Percentiles rank a stretch among this genome's conserved stretches.
Evolutionary conservation across 2,329 filamentous ascomycete genomes (phyloP).

Genomic region (Coniosporium tulheliwenetii): DNA sequence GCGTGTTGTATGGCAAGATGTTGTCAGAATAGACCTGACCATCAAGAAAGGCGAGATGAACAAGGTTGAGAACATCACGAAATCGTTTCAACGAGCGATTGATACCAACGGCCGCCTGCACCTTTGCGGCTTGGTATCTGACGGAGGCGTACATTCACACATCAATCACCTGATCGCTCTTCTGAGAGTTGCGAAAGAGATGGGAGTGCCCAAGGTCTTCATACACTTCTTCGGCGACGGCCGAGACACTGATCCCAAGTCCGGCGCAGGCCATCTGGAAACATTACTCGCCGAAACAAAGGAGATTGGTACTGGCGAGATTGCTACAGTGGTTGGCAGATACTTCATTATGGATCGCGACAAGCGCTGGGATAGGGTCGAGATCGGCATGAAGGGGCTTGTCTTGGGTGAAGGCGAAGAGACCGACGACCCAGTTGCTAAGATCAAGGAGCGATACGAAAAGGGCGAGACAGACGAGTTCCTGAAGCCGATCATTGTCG

Average conservation of each 20-base stretch:
- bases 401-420: slow-evolving; percentile 76
- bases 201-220: slow-evolving; percentile 77
- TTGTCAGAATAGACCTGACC: slow-evolving; percentile 87
- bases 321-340: slow-evolving; percentile 84
- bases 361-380: slow-evolving; percentile 94
- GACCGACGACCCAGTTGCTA: slow-evolving; percentile 68
- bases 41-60: slow-evolving; percentile 74
- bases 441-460: slow-evolving; percentile 76
- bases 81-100: slow-evolving; percentile 64
- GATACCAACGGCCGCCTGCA: slow-evolving; percentile 84
- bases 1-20: slow-evolving; percentile 89
- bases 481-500: slow-evolving; percentile 91
- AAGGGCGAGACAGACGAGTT: slow-evolving; percentile 92
- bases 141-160: slow-evolving; percentile 94
- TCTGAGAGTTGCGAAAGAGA: slow-evolving; percentile 77
- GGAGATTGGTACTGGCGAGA: slow-evolving; percentile 72
- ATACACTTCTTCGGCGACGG: slow-evolving; percentile 99
- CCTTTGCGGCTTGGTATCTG: slow-evolving; percentile 79
- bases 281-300: slow-evolving; percentile 65
- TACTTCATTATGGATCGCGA: slow-evolving; percentile 99
- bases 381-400: slow-evolving; percentile 77
- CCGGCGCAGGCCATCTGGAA: slow-evolving; percentile 73
- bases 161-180: slow-evolving; percentile 84
- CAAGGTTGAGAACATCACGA: slow-evolving; percentile 61
- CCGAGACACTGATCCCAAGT: slow-evolving; percentile 95